phyloP scores from a whole-genome alignment of 1,284 basidiomycete species.

The Cutaneotrichosporon dermatis region DNA sequence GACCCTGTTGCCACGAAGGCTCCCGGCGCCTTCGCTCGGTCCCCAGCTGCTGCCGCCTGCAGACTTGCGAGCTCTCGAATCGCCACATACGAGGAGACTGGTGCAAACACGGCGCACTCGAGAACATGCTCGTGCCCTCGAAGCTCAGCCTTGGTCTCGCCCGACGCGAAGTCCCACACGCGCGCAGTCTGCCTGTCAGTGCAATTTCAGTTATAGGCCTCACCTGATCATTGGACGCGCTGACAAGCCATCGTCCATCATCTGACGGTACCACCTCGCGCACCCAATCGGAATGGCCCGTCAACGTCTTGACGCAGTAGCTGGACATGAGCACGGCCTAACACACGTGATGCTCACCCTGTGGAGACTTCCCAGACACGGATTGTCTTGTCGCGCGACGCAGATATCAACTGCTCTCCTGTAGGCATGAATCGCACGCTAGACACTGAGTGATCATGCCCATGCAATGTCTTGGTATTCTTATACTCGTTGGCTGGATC shows the following conservation, averaged over 20 bases:
- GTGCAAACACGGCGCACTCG: conserved; percentile 77
- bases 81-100: conserved; percentile 64
- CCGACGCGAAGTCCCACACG: conserved; percentile 71
- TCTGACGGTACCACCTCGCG: conserved; percentile 64
- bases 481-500: conserved; percentile 83
- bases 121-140: conserved; percentile 85
- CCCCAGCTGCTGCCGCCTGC: conserved; percentile 28
- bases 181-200: conserved; percentile 62
- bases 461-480: conserved; percentile 77
- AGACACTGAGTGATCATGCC: conserved; percentile 87
- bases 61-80: conserved; percentile 70
- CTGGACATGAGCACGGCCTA: conserved; percentile 31
- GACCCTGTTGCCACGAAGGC: conserved; percentile 73
- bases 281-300: conserved; percentile 67
- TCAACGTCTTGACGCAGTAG: conserved; percentile 60
- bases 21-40: conserved; percentile 49
- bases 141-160: conserved; percentile 74
- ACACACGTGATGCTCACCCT: conserved; percentile 55
- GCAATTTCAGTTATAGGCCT: conserved; percentile 21
- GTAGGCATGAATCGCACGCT: conserved; percentile 77
- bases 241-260: conserved; percentile 69
- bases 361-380: conserved; percentile 79
- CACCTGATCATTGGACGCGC: conserved; percentile 81
- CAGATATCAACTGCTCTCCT: conserved; percentile 75
- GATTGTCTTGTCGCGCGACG: conserved; percentile 81